These are phyloP conservation scores for Suillus plorans DNA, from an alignment of 768 basidiomycete genomes.

Conservation along the genomic window DNA sequence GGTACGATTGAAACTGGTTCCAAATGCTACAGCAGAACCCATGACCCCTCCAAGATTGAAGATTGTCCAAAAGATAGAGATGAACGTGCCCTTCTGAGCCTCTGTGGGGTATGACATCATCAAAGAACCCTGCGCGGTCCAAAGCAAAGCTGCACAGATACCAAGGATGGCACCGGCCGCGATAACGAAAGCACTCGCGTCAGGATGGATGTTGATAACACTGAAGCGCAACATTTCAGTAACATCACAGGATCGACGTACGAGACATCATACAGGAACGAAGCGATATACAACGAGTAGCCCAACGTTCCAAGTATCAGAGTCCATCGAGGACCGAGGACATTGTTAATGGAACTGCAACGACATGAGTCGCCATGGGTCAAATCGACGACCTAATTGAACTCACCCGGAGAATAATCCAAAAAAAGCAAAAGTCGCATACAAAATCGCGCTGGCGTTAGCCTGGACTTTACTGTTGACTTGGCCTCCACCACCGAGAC, in stretches of 20 bases:
- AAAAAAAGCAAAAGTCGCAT: slow-evolving; percentile 58
- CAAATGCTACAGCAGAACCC: slow-evolving; percentile 70
- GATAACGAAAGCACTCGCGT: slow-evolving; percentile 59
- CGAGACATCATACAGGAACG: slow-evolving; percentile 55
- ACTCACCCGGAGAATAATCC: slow-evolving; percentile 71
- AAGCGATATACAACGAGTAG: slow-evolving; percentile 70
- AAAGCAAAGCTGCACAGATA: slow-evolving; percentile 61
- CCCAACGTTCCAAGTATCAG: slow-evolving; percentile 69
- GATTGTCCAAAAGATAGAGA: slow-evolving; percentile 75
- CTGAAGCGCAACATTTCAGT: slow-evolving; percentile 31
- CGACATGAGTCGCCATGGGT: not conserved
- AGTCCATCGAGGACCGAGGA: slow-evolving; percentile 65
- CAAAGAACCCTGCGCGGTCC: slow-evolving; percentile 76
- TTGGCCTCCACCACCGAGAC: slow-evolving; percentile 80
- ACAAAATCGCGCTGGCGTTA: slow-evolving; percentile 68
- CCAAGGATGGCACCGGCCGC: slow-evolving; percentile 68
- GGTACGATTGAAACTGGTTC: slow-evolving; percentile 47
- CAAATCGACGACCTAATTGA: slow-evolving; percentile 14
- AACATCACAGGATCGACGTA: not conserved
- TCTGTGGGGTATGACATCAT: slow-evolving; percentile 82
- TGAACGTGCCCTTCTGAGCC: slow-evolving; percentile 67
- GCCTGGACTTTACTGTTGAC: slow-evolving; percentile 63
- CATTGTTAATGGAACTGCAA: slow-evolving; percentile 68
- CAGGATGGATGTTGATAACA: slow-evolving; percentile 62
- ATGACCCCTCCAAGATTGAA: slow-evolving; percentile 77